These are phyloP conservation scores for Toxicodendron radicans DNA, from an alignment of 345 rosid genomes.

Conservation along the genomic window DNA sequence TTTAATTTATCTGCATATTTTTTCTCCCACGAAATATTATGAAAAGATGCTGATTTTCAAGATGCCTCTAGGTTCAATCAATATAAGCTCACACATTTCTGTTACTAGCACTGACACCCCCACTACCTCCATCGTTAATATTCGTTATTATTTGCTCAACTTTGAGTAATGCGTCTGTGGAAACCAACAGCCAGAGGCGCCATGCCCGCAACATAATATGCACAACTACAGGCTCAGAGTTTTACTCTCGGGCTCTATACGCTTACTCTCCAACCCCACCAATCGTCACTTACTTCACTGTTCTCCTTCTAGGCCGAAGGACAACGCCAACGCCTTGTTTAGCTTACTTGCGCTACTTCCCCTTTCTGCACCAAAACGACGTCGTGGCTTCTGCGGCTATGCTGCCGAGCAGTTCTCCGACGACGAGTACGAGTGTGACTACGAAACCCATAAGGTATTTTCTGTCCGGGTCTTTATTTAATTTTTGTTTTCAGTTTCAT, in stretches of 20 bases:
- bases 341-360: constrained; percentile 27
- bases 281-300: constrained; percentile 4
- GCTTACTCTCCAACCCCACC: constrained; percentile 15
- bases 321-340: constrained; percentile 21
- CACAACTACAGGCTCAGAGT: background rate
- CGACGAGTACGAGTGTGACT: constrained; percentile 87
- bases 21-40: no score
- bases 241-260: constrained; percentile 7
- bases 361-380: constrained; percentile 23
- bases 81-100: no score
- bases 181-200: background rate
- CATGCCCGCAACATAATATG: constrained; percentile 4
- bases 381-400: constrained; percentile 42
- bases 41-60: no score
- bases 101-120: no score
- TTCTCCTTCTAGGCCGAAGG: background rate
- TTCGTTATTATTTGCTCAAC: no score
- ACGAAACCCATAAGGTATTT: constrained; percentile 74
- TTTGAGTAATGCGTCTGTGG: no score
- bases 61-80: no score
- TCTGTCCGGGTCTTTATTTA: background rate
- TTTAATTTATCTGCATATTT: no score
- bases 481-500: no score
- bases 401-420: constrained; percentile 91
- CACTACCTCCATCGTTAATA: no score